Percentiles rank a stretch among this genome's conserved stretches.
Evolutionary conservation across 169 alveolate genomes (phyloP).

Genomic region (Eimeria necatrix): DNA sequence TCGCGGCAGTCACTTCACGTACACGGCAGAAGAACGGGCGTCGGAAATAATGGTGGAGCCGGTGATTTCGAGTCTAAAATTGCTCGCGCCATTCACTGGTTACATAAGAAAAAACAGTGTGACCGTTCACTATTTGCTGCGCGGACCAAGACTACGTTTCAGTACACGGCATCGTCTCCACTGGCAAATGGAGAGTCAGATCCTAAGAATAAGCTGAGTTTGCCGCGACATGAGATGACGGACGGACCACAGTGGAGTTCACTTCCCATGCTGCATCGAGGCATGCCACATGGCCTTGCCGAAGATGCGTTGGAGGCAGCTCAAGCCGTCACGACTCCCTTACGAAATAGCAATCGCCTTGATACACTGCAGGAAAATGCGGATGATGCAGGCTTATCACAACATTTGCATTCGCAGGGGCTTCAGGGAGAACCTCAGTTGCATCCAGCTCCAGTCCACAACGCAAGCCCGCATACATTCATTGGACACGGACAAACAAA

Average conservation of each 20-base stretch:
- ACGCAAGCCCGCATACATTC: neutral
- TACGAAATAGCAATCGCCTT: neutral
- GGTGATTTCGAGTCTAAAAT: constrained; percentile 59
- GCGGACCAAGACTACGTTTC: constrained; percentile 14
- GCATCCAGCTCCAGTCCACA: constrained; percentile 23
- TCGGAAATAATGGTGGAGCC: neutral
- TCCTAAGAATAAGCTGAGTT: neutral
- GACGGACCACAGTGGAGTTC: neutral
- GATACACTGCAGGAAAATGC: neutral
- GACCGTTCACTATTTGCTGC: constrained; percentile 63
- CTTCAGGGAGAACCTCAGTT: neutral
- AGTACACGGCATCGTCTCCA: neutral
- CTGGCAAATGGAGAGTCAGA: neutral
- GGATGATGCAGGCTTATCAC: constrained; percentile 12
- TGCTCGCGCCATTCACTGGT: constrained; percentile 70
- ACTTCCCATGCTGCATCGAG: constrained; percentile 49
- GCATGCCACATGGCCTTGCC: constrained; percentile 13
- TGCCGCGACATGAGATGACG: neutral
- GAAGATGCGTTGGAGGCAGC: neutral
- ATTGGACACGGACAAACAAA: neutral
- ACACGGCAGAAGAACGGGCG: neutral
- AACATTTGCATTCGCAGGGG: neutral
- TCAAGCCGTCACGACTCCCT: neutral
- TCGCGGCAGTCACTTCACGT: neutral
- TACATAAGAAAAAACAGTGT: constrained; percentile 58